Evolutionary conservation across 345 rosid species (phyloP).

Genomic region (Gynandropsis gynandra): DNA sequence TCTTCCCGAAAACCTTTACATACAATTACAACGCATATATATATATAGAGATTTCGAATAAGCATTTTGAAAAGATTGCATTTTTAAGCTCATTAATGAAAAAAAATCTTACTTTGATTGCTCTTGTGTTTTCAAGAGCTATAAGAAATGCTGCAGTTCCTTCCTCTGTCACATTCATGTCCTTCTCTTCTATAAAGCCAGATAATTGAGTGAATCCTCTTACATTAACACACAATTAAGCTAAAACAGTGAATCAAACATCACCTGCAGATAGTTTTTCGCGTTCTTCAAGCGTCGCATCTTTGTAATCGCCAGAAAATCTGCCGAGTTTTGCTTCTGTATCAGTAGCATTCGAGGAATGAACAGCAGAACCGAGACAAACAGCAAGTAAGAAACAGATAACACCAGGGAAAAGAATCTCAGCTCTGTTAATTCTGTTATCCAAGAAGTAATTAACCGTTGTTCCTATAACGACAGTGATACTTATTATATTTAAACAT

Average conservation of each 20-base stretch:
- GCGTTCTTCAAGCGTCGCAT: conserved; percentile 6
- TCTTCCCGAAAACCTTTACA: conserved; percentile 77
- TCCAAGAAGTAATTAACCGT: conserved; percentile 77
- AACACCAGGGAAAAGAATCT: conserved; percentile 73
- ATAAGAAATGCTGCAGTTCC: conserved; percentile 50
- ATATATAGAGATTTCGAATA: conserved; percentile 18
- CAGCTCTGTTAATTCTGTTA: conserved; percentile 49
- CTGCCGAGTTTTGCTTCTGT: conserved; percentile 39
- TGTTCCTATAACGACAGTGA: conserved; percentile 74
- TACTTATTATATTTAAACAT: too few relatives aligned
- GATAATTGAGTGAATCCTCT: conserved; percentile 24
- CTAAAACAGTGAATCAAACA: background rate
- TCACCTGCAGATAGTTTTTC: conserved; percentile 22
- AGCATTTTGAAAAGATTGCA: background rate
- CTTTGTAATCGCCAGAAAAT: conserved; percentile 10
- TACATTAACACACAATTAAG: conserved; percentile 6
- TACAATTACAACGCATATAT: too few relatives aligned
- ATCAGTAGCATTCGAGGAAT: conserved; percentile 64
- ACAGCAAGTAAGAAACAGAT: conserved; percentile 69
- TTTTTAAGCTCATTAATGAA: background rate
- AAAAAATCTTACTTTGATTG: conserved; percentile 48
- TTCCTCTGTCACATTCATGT: conserved; percentile 31
- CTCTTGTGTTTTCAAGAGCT: conserved; percentile 54
- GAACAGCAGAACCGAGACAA: conserved; percentile 74
- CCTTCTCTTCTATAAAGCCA: conserved; percentile 15